Evolutionary conservation across 306 rosid genomes (phyloP).

Genomic region (Luffa acutangula): DNA sequence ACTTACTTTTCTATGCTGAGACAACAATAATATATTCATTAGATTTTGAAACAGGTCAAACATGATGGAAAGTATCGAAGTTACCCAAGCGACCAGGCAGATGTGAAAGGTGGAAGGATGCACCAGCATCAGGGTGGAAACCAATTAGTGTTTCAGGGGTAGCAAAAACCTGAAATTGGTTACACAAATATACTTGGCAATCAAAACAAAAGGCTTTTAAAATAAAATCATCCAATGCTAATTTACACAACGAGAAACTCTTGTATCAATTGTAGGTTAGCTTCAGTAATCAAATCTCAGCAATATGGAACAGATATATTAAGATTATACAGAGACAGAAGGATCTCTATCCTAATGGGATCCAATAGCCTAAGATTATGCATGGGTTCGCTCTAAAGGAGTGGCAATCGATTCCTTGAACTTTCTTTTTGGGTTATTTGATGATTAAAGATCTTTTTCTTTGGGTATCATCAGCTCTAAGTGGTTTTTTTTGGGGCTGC

Average conservation of each 20-base stretch:
- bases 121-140: slow-evolving; percentile 95
- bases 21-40: not conserved
- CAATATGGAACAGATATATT: not conserved
- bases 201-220: not conserved
- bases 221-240: not conserved
- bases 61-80: slow-evolving; percentile 9
- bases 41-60: slow-evolving; percentile 3
- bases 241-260: not conserved
- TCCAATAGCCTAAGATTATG: not conserved
- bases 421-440: not conserved
- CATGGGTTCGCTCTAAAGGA: not conserved
- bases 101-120: slow-evolving; percentile 87
- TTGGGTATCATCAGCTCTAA: not conserved
- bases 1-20: not conserved
- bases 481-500: not conserved
- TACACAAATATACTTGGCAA: not conserved
- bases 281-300: not conserved
- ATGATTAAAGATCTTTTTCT: too few relatives aligned
- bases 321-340: not conserved
- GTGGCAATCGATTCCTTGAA: not conserved
- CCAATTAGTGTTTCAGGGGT: slow-evolving; percentile 93
- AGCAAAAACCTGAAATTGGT: slow-evolving; percentile 59
- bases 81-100: slow-evolving; percentile 83
- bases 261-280: not conserved
- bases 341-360: not conserved